phyloP scores from a whole-genome alignment of 768 basidiomycete genomes.

The Clavulina sp. region DNA sequence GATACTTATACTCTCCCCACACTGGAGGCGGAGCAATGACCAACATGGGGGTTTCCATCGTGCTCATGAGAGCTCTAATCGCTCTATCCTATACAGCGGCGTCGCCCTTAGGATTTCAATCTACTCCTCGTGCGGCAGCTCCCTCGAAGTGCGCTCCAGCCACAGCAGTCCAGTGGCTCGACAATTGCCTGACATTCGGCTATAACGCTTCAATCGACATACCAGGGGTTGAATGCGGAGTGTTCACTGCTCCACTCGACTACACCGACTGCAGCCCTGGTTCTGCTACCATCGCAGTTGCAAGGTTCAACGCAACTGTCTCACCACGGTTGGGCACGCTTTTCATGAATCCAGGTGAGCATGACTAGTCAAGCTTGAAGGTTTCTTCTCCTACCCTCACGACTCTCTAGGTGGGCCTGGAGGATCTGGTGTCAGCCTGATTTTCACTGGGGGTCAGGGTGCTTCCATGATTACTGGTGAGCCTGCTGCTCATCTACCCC shows the following conservation, averaged over 20 bases:
- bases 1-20: no score
- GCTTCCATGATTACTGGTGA: neutral
- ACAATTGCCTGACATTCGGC: no score
- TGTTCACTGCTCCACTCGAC: constrained; percentile 2
- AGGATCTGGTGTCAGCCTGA: neutral
- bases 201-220: no score
- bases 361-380: neutral
- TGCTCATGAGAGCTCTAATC: no score
- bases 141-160: no score
- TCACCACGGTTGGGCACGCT: constrained; percentile 1
- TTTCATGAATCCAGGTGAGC: constrained; percentile 4
- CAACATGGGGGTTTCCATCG: no score
- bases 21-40: no score
- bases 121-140: no score
- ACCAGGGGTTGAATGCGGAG: neutral
- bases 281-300: neutral
- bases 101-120: no score
- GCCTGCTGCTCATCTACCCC: neutral
- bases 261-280: constrained; percentile 1
- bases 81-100: no score
- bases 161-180: no score
- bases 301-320: neutral
- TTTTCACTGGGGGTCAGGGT: neutral
- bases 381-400: neutral
- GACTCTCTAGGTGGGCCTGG: constrained; percentile 5